Conservation (phyloP, 1,284 basidiomycete genomes). For the Fistulina hepatica region DNA sequence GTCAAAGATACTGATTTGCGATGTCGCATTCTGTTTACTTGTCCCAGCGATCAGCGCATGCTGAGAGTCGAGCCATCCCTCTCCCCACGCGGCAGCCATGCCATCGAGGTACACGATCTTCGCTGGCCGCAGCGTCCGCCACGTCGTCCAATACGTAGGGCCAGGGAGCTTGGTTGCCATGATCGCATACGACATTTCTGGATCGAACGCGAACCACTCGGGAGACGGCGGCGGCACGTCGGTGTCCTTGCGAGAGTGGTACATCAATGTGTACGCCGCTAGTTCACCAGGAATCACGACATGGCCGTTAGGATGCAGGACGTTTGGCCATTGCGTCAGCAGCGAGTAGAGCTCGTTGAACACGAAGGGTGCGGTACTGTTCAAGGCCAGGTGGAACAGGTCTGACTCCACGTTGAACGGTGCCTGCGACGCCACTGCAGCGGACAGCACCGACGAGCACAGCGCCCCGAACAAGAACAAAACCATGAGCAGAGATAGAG, state of each 20-base stretch:
- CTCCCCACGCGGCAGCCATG: constrained; percentile 16
- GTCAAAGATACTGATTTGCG: constrained; percentile 12
- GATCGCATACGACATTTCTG: constrained; percentile 15
- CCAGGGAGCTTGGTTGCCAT: constrained; percentile 14
- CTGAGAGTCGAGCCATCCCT: constrained; percentile 16
- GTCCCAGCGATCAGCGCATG: constrained; percentile 14
- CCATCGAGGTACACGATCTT: constrained; percentile 12
- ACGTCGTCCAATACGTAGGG: constrained; percentile 13
- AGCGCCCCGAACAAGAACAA: too few relatives aligned
- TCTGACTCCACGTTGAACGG: too few relatives aligned
- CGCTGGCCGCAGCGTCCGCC: constrained; percentile 13
- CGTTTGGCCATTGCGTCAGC: constrained; percentile 14
- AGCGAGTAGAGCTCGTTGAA: constrained; percentile 16
- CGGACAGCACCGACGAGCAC: too few relatives aligned
- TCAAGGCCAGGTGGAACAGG: too few relatives aligned
- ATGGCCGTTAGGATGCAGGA: constrained; percentile 14
- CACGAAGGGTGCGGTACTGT: constrained; percentile 13
- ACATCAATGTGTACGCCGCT: constrained; percentile 13
- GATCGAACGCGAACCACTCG: constrained; percentile 17
- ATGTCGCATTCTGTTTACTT: constrained; percentile 9
- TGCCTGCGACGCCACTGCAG: too few relatives aligned
- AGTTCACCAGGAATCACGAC: constrained; percentile 14
- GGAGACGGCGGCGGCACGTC: constrained; percentile 14
- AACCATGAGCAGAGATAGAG: too few relatives aligned
- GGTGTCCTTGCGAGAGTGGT: constrained; percentile 16